Percentiles rank a stretch among this genome's conserved stretches.
These are phyloP conservation scores for Microbotryum violaceum DNA, from an alignment of 1,284 basidiomycete species.

Conservation along the genomic window DNA sequence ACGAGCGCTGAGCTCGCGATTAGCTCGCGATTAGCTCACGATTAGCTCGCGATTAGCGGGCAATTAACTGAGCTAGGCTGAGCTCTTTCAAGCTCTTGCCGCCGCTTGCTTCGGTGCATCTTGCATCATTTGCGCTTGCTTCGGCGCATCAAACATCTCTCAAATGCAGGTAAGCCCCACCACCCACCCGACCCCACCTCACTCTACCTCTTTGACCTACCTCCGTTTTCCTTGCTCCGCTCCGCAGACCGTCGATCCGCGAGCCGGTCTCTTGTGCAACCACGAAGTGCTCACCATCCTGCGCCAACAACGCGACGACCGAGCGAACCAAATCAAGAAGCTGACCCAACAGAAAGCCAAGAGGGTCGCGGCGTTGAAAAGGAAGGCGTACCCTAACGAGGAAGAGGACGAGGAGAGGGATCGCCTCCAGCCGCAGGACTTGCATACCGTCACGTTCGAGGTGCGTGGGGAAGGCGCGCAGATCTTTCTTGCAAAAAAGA, in stretches of 20 bases:
- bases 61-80: too few relatives aligned
- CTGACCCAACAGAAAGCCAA: slow-evolving; percentile 61
- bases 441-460: slow-evolving; percentile 82
- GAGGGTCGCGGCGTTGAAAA: slow-evolving; percentile 38
- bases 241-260: slow-evolving; percentile 61
- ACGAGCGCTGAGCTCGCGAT: too few relatives aligned
- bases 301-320: slow-evolving; percentile 48
- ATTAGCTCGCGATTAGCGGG: too few relatives aligned
- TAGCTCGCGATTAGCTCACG: too few relatives aligned
- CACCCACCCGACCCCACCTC: not conserved
- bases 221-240: not conserved
- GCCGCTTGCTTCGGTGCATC: too few relatives aligned
- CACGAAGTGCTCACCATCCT: slow-evolving; percentile 76
- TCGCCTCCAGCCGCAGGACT: slow-evolving; percentile 49
- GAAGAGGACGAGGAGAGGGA: slow-evolving; percentile 44
- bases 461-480: slow-evolving; percentile 44
- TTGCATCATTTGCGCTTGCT: not conserved
- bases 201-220: not conserved
- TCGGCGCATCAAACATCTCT: not conserved
- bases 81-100: too few relatives aligned
- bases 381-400: slow-evolving; percentile 47
- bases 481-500: too few relatives aligned
- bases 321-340: slow-evolving; percentile 54
- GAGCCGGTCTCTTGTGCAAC: slow-evolving; percentile 74
- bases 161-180: not conserved